Evolutionary conservation across 2,329 filamentous ascomycete species (phyloP), one percentile per base, ranked within the genome.

Genomic region (Colletotrichum euphorbiae): DNA sequence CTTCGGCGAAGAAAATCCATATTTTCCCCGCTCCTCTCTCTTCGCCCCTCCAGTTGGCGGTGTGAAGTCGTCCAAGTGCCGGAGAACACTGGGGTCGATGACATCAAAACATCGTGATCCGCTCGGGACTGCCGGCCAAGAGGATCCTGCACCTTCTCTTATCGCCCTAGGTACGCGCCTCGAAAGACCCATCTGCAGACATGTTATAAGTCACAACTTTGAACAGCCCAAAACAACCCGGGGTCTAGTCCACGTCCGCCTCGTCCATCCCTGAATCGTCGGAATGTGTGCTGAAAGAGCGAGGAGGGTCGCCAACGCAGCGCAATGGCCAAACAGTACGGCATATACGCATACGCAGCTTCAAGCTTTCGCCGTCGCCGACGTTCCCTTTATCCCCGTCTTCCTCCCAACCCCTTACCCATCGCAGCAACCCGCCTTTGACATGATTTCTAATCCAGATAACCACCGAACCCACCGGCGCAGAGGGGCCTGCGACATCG

Each of bases 391-490:
- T 21, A n/a, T 50, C 46, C 46, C 21, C 15, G 13, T 50, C 24
- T n/a, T 43, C 48, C 24, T 46, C 19, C 17, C 48, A 33, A 46
- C 40, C 54, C 62, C 40, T 33, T 19, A 31, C 46, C 52, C 40
- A 45, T 55, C 42, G 15, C 33, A 57, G 38, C 28, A n/a, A 24
- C 38, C 17, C 19, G 31, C n/a, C 21, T 12, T 48, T 13, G 24
- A 50, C 61, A 54, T 31, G 54, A 68, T 68, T 68, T 60, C 54
- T 68, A 68, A 68, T 31, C 65, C 46, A 62, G 54, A 55, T 59
- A 36, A 43, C 52, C 17, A 38, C 40, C 24, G 24, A 24, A 36
- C 36, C 52, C 17, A 38, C 15, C 33, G 13, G 12, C 28, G 50
- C 19, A 31, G 50, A 54, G 51, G 19, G 51, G n/a, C 61, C 61